phyloP scores from a whole-genome alignment of 2,329 filamentous ascomycete genomes.

The Penicillium sp. region DNA sequence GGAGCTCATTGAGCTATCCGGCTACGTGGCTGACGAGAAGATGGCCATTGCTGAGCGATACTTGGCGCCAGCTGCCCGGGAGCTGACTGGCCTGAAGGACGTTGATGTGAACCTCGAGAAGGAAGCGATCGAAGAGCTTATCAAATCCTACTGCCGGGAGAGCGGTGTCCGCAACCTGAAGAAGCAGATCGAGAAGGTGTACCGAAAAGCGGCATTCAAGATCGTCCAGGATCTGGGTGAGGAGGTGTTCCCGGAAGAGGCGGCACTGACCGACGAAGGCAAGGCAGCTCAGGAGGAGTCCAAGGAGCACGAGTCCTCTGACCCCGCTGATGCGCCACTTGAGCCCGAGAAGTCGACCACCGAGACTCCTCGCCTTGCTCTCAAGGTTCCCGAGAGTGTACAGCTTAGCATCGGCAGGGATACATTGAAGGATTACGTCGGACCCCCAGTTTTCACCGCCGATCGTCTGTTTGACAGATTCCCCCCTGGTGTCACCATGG shows the following conservation, averaged over 20 bases:
- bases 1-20: constrained; percentile 95
- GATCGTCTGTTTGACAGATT: constrained; percentile 93
- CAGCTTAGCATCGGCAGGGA: constrained; percentile 84
- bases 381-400: constrained; percentile 83
- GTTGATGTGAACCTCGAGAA: constrained; percentile 86
- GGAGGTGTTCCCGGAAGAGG: constrained; percentile 74
- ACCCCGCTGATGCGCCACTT: constrained; percentile 62
- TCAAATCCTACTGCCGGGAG: constrained; percentile 97
- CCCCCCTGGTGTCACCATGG: constrained; percentile 94
- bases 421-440: constrained; percentile 94
- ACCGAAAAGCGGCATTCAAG: constrained; percentile 93
- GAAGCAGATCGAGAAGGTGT: constrained; percentile 99
- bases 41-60: constrained; percentile 97
- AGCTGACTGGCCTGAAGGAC: constrained; percentile 83
- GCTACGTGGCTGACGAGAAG: constrained; percentile 97
- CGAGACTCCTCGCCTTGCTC: constrained; percentile 68
- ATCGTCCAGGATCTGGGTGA: constrained; percentile 95
- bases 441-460: constrained; percentile 90
- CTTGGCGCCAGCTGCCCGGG: constrained; percentile 89
- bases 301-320: constrained; percentile 59
- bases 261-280: constrained; percentile 81
- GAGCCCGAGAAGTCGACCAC: constrained; percentile 40
- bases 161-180: constrained; percentile 96
- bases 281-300: constrained; percentile 71
- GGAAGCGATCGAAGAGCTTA: constrained; percentile 90